phyloP scores from a whole-genome alignment of 805 yeast genomes.

The Groenewaldozyma salmanticensis region DNA sequence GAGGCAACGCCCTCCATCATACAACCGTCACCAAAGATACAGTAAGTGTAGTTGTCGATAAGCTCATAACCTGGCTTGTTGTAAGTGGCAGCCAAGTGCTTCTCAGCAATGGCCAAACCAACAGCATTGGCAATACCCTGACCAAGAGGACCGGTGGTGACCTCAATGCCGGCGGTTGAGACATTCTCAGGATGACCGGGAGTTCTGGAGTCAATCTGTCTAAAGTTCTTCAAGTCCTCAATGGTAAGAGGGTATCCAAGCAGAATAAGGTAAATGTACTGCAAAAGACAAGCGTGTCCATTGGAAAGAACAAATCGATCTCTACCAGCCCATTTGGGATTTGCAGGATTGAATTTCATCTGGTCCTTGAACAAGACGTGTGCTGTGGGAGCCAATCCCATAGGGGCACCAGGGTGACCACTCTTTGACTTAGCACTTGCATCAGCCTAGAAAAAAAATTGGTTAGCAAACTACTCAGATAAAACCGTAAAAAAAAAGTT shows the following conservation, averaged over 20 bases:
- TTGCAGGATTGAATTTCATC: slow-evolving; percentile 80
- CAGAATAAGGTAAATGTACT: slow-evolving; percentile 77
- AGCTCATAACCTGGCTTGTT: slow-evolving; percentile 75
- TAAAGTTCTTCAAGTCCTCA: slow-evolving; percentile 82
- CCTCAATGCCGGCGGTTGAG: slow-evolving; percentile 88
- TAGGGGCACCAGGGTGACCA: slow-evolving; percentile 99
- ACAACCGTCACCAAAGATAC: slow-evolving; percentile 94
- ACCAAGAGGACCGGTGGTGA: slow-evolving; percentile 98
- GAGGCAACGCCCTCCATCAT: slow-evolving; percentile 96
- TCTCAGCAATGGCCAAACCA: slow-evolving; percentile 93
- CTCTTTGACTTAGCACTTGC: slow-evolving; percentile 81
- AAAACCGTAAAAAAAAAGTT: not conserved
- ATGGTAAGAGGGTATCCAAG: slow-evolving; percentile 72
- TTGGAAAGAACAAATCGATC: slow-evolving; percentile 92
- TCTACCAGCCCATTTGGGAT: slow-evolving; percentile 88
- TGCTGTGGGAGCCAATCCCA: slow-evolving; percentile 95
- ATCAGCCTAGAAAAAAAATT: slow-evolving; percentile 42
- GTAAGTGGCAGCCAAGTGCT: slow-evolving; percentile 83
- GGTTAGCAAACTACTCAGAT: not conserved
- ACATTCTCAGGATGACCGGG: slow-evolving; percentile 93
- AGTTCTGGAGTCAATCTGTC: slow-evolving; percentile 82
- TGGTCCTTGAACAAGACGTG: slow-evolving; percentile 69
- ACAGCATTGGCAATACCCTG: slow-evolving; percentile 96
- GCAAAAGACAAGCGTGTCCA: slow-evolving; percentile 92
- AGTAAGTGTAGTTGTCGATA: slow-evolving; percentile 67